Conservation (phyloP, 495 filamentous ascomycete genomes). For the Elasticomyces elasticus region DNA sequence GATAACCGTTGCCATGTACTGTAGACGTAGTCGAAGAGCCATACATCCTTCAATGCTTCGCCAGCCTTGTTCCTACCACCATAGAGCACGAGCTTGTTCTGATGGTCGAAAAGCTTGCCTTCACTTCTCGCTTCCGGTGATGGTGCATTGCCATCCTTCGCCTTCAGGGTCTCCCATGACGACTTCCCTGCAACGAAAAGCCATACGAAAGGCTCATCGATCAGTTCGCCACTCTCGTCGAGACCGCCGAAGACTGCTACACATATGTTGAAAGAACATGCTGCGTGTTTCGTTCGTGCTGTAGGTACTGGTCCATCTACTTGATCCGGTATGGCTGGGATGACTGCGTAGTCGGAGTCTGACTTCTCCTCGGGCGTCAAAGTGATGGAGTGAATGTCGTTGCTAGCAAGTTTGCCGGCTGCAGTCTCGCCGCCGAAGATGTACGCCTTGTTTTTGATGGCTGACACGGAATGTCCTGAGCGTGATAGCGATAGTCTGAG, state of each 20-base stretch:
- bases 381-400: slow-evolving; percentile 38
- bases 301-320: slow-evolving; percentile 28
- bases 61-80: slow-evolving; percentile 31
- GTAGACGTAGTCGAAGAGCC: slow-evolving; percentile 38
- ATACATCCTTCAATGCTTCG: slow-evolving; percentile 32
- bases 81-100: slow-evolving; percentile 36
- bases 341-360: slow-evolving; percentile 32
- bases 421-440: slow-evolving; percentile 42
- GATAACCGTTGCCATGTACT: slow-evolving; percentile 40
- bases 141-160: slow-evolving; percentile 13
- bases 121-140: slow-evolving; percentile 6
- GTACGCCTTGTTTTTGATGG: slow-evolving; percentile 39
- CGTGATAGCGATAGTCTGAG: slow-evolving; percentile 35
- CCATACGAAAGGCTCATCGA: slow-evolving; percentile 41
- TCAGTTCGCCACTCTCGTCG: slow-evolving; percentile 26
- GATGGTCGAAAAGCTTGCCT: slow-evolving; percentile 13
- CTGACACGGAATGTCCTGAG: slow-evolving; percentile 39
- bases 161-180: slow-evolving; percentile 24
- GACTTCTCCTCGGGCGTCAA: slow-evolving; percentile 28
- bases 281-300: slow-evolving; percentile 35
- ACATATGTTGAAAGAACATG: slow-evolving; percentile 31
- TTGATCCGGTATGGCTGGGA: slow-evolving; percentile 25
- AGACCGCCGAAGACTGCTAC: slow-evolving; percentile 41
- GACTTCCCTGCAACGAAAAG: slow-evolving; percentile 33
- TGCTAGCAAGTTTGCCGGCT: slow-evolving; percentile 34